Evolutionary conservation across 2,329 filamentous ascomycete genomes (phyloP), one percentile per base, ranked within the genome.

Genomic region (Alternaria sp.): DNA sequence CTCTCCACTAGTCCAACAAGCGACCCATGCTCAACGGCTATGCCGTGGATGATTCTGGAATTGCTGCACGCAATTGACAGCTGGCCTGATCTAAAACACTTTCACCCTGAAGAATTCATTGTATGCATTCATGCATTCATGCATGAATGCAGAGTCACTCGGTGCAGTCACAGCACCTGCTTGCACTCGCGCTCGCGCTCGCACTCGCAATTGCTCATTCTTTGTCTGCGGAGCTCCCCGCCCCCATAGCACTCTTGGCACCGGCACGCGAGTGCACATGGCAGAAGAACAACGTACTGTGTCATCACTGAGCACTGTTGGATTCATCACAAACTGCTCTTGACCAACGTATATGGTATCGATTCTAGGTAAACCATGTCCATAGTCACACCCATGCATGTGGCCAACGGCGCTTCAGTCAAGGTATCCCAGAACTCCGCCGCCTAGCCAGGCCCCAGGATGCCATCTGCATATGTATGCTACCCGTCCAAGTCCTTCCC

Each of bases 31-130:
- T 41, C 39, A 59, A 44, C 58, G 48, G 48, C 39, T 62, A 59
- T 62, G 53, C 45, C 34, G 49, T 64, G 37, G 67, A 66, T 59
- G 53, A 54, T 70, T 70, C 65, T 62, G 66, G 68, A 69, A 67
- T 31, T 17, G 36, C 48, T 57, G 60, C 59, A 61, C 52, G 34
- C 40, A 56, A 34, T 24, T 62, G 68, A 61, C 68, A 71, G 56
- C 67, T 70, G 68, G 68, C 68, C 63, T 61, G 44, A 48, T 48
- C 31, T 48, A 21, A 48, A 26, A 36, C 21, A 48, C 44, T 36
- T 36, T 48, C 44, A 48, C 44, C 26, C 3, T 5, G 21, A 7
- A n/a, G 3, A 34, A 2, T 44, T 42, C 23, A 29, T 29, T 42
- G 1, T n/a, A 24, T 9, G 34, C 23, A 44, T 26, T 28, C 23